Base-by-base conservation (phyloP, 257 asterid species). In the Solanum corneliomulleri region DNA sequence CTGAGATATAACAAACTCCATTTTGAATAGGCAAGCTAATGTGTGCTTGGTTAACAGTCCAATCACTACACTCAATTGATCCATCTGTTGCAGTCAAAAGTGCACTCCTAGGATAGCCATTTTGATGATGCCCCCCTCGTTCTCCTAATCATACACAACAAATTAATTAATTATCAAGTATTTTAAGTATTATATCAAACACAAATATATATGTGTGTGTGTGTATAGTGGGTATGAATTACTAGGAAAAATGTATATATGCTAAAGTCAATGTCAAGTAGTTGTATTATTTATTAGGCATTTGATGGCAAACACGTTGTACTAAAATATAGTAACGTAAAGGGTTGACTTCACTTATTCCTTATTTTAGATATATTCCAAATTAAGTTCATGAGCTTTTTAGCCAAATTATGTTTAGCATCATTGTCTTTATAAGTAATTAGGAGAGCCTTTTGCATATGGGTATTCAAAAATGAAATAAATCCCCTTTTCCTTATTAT, bases 101-200 rank as follows among this genome's bases (percentile, higher is more conserved):
- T 87, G 82, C 86, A 80, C 70, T 72, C 41, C 68, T 74, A 25
- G 33, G 88, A 39, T 85, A 58, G 11, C 33, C 64, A 42, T 49
- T 70, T 37, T 69, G 72, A 56, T 31, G 29, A 62, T 86, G 84
- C 18, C 64, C 81, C 78, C 4, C 86, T 64, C 72, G 2, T 58
- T 88, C 90, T 74, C 90, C 92, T 90, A 86, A 77, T 84, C 25
- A 62, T 27, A 15, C 58, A 52, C 31, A 31, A 62, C 6, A 33
- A 70, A 33, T 33, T 16, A 70, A 70, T 70, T 70, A 52, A 60
- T 83, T 37, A 33, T 35, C n/a, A 37, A 60, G 1, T 9, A 60
- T 4, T 42, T 42, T 5, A 42, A 41, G 8, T 41, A 1, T 76
- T 39, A 58, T 20, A 58, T 58, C 64, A 56, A 1, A 20, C 62